A percentile compares a stretch with the other conserved stretches of the same genome.
Conservation (phyloP, 1,284 basidiomycete genomes). For the Boletus mariae region DNA sequence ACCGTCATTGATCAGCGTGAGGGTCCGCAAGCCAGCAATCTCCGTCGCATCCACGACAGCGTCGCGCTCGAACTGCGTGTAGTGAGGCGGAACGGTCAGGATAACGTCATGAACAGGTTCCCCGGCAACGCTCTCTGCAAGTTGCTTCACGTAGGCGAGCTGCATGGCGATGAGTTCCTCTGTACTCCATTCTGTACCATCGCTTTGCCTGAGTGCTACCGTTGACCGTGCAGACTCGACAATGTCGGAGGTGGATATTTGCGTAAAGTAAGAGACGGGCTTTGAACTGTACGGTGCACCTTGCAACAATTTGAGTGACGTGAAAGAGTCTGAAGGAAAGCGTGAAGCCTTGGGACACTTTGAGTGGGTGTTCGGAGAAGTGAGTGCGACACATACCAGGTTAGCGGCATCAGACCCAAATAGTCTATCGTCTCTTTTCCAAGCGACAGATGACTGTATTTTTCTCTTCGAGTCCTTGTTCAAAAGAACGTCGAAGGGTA, state of each 20-base stretch:
- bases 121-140: constrained; percentile 77
- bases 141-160: constrained; percentile 82
- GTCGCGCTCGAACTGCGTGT: constrained; percentile 83
- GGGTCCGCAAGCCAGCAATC: constrained; percentile 80
- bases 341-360: constrained; percentile 67
- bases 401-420: constrained; percentile 88
- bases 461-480: constrained; percentile 98
- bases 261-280: constrained; percentile 59
- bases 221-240: constrained; percentile 60
- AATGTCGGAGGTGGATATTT: constrained; percentile 61
- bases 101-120: constrained; percentile 81
- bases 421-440: constrained; percentile 84
- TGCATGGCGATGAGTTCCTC: constrained; percentile 97
- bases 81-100: constrained; percentile 85
- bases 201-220: constrained; percentile 51
- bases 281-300: constrained; percentile 68
- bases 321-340: constrained; percentile 86
- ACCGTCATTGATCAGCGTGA: constrained; percentile 90
- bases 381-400: constrained; percentile 55
- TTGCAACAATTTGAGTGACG: constrained; percentile 85
- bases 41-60: constrained; percentile 89
- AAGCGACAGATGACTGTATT: constrained; percentile 84
- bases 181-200: constrained; percentile 71
- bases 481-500: constrained; percentile 94
- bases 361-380: constrained; percentile 2